phyloP scores from a whole-genome alignment of 176 grass and related monocot species.

The Tuctoria greenei region DNA sequence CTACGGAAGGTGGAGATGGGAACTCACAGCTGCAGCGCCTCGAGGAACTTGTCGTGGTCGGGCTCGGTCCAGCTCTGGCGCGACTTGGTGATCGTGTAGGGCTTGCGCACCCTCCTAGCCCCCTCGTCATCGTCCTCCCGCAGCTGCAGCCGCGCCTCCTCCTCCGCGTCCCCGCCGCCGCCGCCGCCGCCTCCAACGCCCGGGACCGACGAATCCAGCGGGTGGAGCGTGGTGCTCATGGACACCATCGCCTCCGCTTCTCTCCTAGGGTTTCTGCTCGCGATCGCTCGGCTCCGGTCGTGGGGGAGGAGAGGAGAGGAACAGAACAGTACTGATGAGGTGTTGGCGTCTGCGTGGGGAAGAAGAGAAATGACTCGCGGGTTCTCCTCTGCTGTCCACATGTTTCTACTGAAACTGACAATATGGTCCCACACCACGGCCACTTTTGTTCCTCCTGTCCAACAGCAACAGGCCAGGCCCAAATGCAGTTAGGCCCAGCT shows the following conservation, averaged over 20 bases:
- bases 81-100: slow-evolving; percentile 50
- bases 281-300: neutral
- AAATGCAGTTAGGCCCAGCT: neutral
- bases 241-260: neutral
- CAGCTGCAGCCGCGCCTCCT: no score
- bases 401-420: slow-evolving; percentile 14
- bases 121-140: neutral
- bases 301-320: neutral
- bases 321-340: neutral
- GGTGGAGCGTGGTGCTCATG: slow-evolving; percentile 7
- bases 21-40: no score
- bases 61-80: slow-evolving; percentile 56
- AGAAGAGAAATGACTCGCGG: no score
- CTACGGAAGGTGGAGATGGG: neutral
- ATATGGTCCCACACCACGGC: neutral
- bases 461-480: neutral
- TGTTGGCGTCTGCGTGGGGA: no score
- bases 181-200: neutral
- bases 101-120: slow-evolving; percentile 31
- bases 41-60: slow-evolving; percentile 62
- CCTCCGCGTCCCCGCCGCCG: no score
- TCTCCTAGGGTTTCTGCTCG: neutral
- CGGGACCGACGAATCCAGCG: slow-evolving; percentile 11
- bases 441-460: neutral
- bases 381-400: slow-evolving; percentile 28